phyloP scores from a whole-genome alignment of 306 rosid genomes.

The Gynostemma pentaphyllum region DNA sequence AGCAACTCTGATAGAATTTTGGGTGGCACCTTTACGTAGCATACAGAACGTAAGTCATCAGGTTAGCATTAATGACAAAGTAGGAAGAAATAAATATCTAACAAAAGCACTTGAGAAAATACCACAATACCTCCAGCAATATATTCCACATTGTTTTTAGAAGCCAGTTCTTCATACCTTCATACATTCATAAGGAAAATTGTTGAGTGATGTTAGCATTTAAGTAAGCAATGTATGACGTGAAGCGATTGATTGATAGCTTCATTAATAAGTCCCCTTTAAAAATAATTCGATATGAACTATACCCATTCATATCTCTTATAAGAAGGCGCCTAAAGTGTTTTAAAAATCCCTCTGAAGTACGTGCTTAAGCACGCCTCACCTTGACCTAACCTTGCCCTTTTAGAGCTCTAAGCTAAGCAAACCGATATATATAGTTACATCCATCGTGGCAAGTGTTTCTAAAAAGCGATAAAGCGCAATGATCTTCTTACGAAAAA shows the following conservation, averaged over 20 bases:
- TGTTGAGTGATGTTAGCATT: neutral
- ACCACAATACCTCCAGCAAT: conserved; percentile 81
- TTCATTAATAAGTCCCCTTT: neutral
- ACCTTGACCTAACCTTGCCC: no score
- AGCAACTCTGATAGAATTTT: conserved; percentile 82
- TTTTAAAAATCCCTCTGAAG: neutral
- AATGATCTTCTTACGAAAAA: no score
- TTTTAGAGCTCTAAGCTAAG: no score
- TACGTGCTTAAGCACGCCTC: no score
- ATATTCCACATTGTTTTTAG: conserved; percentile 57
- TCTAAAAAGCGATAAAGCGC: no score
- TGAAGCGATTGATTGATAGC: neutral
- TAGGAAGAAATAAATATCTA: neutral
- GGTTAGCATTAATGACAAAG: neutral
- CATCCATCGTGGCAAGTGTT: no score
- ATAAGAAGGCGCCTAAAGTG: no score
- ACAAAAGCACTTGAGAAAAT: neutral
- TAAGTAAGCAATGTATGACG: neutral
- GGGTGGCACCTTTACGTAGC: conserved; percentile 66
- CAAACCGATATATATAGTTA: no score
- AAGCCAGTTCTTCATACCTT: conserved; percentile 70
- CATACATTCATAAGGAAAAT: conserved; percentile 5
- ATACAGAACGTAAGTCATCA: neutral
- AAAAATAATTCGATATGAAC: neutral
- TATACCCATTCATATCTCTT: neutral